Evolutionary conservation across 805 yeast species (phyloP).

Genomic region (Saccharomycopsis capsularis): DNA sequence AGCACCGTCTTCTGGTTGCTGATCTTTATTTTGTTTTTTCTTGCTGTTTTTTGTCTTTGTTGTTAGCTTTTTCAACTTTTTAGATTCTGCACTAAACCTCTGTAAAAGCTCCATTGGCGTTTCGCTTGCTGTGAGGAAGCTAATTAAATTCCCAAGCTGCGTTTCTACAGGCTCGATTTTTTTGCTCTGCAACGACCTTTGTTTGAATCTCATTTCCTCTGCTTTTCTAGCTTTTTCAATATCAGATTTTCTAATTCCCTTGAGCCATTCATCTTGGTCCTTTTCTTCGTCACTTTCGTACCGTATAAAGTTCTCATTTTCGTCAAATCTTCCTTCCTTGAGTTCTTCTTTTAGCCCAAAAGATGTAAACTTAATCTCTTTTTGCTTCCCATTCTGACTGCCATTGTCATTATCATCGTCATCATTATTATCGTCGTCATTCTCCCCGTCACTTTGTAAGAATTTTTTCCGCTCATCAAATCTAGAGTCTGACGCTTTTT

Average conservation of each 20-base stretch:
- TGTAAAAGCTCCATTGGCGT: conserved; percentile 50
- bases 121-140: conserved; percentile 49
- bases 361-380: conserved; percentile 51
- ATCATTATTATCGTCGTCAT: background rate
- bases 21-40: background rate
- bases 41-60: conserved; percentile 12
- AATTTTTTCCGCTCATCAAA: conserved; percentile 4
- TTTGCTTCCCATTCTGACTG: conserved; percentile 33
- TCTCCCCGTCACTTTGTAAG: background rate
- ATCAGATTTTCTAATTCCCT: conserved; percentile 31
- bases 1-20: background rate
- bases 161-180: conserved; percentile 24
- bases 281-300: conserved; percentile 32
- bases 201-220: conserved; percentile 24
- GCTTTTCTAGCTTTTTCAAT: conserved; percentile 33
- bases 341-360: conserved; percentile 53
- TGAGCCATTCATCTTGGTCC: conserved; percentile 36
- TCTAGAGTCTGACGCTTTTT: too few relatives aligned
- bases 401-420: background rate
- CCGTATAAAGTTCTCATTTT: conserved; percentile 50
- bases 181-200: conserved; percentile 24
- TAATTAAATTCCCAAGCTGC: conserved; percentile 33
- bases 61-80: conserved; percentile 24
- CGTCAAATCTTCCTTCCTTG: conserved; percentile 54
- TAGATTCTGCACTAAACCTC: conserved; percentile 28